phyloP scores from a whole-genome alignment of 495 filamentous ascomycete genomes.

The Haplographium delicatum region DNA sequence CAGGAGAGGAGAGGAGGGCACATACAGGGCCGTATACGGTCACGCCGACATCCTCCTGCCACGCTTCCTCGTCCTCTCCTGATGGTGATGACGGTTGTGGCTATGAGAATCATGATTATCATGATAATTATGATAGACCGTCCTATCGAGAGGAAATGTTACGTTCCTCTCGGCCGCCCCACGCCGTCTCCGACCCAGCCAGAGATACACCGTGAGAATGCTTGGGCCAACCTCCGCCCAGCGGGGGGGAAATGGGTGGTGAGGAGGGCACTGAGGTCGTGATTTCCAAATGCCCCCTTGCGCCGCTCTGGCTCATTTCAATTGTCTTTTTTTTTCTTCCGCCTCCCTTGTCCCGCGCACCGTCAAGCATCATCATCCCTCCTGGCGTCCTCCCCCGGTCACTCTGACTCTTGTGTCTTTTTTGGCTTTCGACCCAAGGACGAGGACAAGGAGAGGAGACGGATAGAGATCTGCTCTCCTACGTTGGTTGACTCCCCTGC shows the following conservation, averaged over 20 bases:
- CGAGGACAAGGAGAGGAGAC: not conserved
- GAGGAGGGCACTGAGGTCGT: too few species aligned
- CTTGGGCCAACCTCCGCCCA: not conserved
- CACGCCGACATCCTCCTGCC: too few species aligned
- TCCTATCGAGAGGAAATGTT: too few species aligned
- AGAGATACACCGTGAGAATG: not conserved
- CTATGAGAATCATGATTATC: too few species aligned
- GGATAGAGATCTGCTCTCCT: slow-evolving; percentile 10
- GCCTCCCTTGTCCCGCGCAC: slow-evolving; percentile 17
- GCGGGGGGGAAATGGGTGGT: not conserved
- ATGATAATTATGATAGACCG: too few species aligned
- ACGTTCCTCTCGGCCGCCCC: too few species aligned
- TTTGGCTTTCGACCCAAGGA: not conserved
- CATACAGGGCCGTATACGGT: too few species aligned
- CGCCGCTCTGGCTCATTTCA: slow-evolving; percentile 7
- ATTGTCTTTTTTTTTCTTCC: slow-evolving; percentile 22
- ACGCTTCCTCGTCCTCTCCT: too few species aligned
- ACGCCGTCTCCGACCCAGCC: too few species aligned
- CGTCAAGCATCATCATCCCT: slow-evolving; percentile 15
- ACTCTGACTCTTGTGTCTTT: not conserved
- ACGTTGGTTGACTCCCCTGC: not conserved
- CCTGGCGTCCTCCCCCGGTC: not conserved
- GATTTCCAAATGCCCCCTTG: not conserved
- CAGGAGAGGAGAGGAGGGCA: too few species aligned
- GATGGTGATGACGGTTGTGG: too few species aligned